Conservation (phyloP, 352 stramenopile species). For the Phytophthora meadii region DNA sequence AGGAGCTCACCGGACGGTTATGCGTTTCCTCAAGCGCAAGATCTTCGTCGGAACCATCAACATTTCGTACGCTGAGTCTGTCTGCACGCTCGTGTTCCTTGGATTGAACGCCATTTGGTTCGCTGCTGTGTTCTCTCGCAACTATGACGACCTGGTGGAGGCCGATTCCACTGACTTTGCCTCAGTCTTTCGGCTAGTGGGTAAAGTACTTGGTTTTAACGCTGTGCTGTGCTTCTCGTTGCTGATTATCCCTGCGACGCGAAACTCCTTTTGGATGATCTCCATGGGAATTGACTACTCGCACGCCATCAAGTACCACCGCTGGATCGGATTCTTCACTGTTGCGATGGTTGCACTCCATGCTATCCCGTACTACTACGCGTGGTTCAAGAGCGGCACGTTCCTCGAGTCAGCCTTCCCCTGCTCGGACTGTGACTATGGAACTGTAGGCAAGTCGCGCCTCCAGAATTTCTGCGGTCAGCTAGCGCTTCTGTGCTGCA, state of each 20-base stretch:
- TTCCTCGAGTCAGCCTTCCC: constrained; percentile 67
- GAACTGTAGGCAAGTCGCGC: constrained; percentile 61
- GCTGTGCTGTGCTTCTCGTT: constrained; percentile 72
- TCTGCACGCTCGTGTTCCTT: constrained; percentile 74
- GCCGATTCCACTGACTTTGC: constrained; percentile 49
- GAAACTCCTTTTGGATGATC: constrained; percentile 88
- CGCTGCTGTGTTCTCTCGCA: constrained; percentile 77
- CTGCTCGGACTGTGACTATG: constrained; percentile 77
- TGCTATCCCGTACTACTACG: constrained; percentile 76
- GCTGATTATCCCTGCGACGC: constrained; percentile 66
- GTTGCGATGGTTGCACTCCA: constrained; percentile 71
- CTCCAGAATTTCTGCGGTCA: constrained; percentile 83
- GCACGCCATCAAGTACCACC: constrained; percentile 89
- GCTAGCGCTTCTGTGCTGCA: constrained; percentile 67
- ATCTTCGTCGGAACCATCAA: constrained; percentile 74
- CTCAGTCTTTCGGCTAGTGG: constrained; percentile 58
- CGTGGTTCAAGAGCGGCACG: constrained; percentile 63
- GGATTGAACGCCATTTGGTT: constrained; percentile 87
- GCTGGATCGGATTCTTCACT: constrained; percentile 82
- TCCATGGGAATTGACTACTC: constrained; percentile 88
- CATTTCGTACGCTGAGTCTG: constrained; percentile 80
- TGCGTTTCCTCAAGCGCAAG: constrained; percentile 86
- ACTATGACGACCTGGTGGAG: constrained; percentile 59
- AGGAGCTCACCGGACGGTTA: constrained; percentile 72
- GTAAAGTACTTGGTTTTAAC: constrained; percentile 80